These are phyloP conservation scores for Osmanthus fragrans DNA, from an alignment of 257 asterid genomes.

Conservation along the genomic window DNA sequence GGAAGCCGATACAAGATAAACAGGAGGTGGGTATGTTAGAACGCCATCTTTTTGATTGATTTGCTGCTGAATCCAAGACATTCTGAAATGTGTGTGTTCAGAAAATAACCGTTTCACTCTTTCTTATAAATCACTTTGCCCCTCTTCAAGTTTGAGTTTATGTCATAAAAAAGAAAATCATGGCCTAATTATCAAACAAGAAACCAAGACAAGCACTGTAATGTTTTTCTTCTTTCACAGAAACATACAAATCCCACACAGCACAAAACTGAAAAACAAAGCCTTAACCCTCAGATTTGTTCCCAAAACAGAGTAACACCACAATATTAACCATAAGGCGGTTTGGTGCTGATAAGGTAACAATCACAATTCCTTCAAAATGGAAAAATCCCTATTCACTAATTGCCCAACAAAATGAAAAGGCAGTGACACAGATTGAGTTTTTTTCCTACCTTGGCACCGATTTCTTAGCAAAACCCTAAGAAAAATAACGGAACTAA, in stretches of 20 bases:
- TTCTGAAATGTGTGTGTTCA: conserved; percentile 48
- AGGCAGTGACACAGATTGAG: conserved; percentile 44
- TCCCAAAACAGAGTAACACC: conserved; percentile 14
- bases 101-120: conserved; percentile 30
- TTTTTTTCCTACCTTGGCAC: conserved; percentile 60
- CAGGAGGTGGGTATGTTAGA: conserved; percentile 41
- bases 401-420: conserved; percentile 31
- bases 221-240: not conserved
- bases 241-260: conserved; percentile 16
- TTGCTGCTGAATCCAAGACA: conserved; percentile 47
- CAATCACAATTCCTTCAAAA: conserved; percentile 23
- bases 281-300: conserved; percentile 14
- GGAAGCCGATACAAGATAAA: conserved; percentile 39
- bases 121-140: conserved; percentile 19
- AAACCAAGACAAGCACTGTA: not conserved
- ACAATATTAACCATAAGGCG: conserved; percentile 25
- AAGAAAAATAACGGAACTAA: conserved; percentile 23
- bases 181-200: conserved; percentile 24
- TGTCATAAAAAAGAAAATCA: conserved; percentile 23
- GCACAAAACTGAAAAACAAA: conserved; percentile 11
- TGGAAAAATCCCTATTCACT: conserved; percentile 18
- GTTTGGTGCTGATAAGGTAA: conserved; percentile 28
- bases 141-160: conserved; percentile 32
- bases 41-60: conserved; percentile 35
- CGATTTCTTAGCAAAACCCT: conserved; percentile 57